A percentile compares a stretch with the other conserved stretches of the same genome.
These are phyloP conservation scores for Trametes polyzona DNA, from an alignment of 1,284 basidiomycete species.

Conservation along the genomic window DNA sequence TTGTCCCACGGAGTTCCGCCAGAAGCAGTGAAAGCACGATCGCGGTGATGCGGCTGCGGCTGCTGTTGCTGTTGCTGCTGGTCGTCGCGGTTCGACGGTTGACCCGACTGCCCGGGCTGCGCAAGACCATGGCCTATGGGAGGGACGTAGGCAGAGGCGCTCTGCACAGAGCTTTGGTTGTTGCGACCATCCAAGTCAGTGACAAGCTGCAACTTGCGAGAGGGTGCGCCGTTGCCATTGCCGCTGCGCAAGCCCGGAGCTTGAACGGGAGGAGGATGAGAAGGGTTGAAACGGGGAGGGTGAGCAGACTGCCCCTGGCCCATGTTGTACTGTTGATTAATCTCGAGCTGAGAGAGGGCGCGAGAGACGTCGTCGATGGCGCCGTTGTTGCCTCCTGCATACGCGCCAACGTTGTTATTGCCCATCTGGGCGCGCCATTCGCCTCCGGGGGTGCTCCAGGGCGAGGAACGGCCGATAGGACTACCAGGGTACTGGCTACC, in stretches of 20 bases:
- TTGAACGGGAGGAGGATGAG: conserved; percentile 51
- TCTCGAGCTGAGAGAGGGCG: conserved; percentile 68
- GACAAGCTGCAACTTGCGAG: conserved; percentile 54
- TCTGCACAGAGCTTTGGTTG: conserved; percentile 46
- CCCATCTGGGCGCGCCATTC: conserved; percentile 64
- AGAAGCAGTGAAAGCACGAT: conserved; percentile 46
- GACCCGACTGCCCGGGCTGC: conserved; percentile 35
- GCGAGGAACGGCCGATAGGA: conserved; percentile 64
- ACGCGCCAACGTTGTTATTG: conserved; percentile 25
- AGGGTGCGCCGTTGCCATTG: conserved; percentile 41
- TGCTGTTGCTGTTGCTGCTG: conserved; percentile 37
- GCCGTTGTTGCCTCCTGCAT: conserved; percentile 34
- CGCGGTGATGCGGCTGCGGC: conserved; percentile 35
- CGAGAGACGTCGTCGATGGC: conserved; percentile 76
- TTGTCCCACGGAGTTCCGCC: conserved; percentile 58
- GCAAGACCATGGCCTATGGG: conserved; percentile 50
- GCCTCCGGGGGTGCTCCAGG: conserved; percentile 59
- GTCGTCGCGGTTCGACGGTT: conserved; percentile 23
- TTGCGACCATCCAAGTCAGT: conserved; percentile 68
- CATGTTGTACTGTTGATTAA: conserved; percentile 45
- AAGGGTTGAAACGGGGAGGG: conserved; percentile 69
- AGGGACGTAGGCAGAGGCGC: conserved; percentile 50
- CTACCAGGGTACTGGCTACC: conserved; percentile 60
- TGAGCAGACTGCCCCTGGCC: conserved; percentile 56
- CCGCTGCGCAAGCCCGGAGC: conserved; percentile 45